These are phyloP conservation scores for Claviceps spartinae DNA, from an alignment of 2,329 filamentous ascomycete genomes.

Conservation along the genomic window DNA sequence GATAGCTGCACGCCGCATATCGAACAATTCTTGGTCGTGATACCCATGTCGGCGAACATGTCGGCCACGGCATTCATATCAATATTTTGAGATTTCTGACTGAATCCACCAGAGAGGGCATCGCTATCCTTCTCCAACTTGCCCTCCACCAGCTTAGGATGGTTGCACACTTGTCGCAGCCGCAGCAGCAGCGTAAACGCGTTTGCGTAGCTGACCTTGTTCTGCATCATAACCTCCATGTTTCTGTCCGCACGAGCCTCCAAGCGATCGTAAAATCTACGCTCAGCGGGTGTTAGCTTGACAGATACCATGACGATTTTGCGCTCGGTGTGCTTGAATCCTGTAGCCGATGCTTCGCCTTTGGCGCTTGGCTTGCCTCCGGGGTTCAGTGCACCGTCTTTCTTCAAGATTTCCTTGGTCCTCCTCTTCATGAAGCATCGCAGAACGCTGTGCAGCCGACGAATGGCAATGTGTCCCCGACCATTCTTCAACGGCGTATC, in stretches of 20 bases:
- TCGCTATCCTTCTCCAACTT: conserved; percentile 83
- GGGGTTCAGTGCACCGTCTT: conserved; percentile 67
- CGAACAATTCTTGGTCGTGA: conserved; percentile 66
- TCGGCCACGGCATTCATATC: conserved; percentile 77
- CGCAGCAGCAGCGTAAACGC: conserved; percentile 85
- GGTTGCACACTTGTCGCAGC: conserved; percentile 86
- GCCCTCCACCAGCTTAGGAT: conserved; percentile 74
- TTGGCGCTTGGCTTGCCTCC: conserved; percentile 49
- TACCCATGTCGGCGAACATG: conserved; percentile 71
- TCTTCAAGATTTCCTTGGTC: conserved; percentile 91
- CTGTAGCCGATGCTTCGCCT: conserved; percentile 40
- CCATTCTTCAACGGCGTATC: conserved; percentile 81
- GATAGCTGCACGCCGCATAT: conserved; percentile 63
- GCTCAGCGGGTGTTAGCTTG: conserved; percentile 66
- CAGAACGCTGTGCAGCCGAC: conserved; percentile 69
- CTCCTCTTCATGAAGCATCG: conserved; percentile 97
- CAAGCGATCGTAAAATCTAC: conserved; percentile 72
- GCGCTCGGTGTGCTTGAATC: conserved; percentile 84
- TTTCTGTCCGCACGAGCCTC: conserved; percentile 76
- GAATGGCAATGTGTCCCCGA: conserved; percentile 77
- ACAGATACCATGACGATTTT: conserved; percentile 72
- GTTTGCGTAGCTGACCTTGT: conserved; percentile 78
- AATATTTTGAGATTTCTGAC: conserved; percentile 37
- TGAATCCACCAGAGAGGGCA: conserved; percentile 53
- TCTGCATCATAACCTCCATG: conserved; percentile 77